A percentile compares a stretch with the other conserved stretches of the same genome.
Conservation (phyloP, 108 stramenopile species). For the Aurantiochytrium sp. region DNA sequence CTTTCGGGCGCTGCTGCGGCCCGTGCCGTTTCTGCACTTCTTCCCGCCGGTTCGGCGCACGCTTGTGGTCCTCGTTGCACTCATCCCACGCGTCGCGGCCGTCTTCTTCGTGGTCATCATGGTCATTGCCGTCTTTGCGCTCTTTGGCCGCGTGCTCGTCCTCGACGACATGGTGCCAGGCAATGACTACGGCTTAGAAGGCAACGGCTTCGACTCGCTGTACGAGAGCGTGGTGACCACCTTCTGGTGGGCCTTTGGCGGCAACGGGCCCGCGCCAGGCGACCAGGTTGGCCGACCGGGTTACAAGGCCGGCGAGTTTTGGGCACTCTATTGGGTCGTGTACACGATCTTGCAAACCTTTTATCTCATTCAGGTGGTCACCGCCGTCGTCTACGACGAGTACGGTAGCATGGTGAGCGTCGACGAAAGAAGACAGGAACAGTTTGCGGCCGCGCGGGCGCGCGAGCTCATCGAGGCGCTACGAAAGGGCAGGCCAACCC, state of each 20-base stretch:
- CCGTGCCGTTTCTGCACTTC: background rate
- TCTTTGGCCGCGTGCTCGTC: background rate
- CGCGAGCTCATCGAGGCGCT: too few relatives aligned
- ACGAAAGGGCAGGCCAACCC: too few relatives aligned
- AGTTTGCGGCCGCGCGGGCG: too few relatives aligned
- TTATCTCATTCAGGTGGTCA: background rate
- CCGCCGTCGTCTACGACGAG: background rate
- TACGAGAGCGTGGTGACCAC: background rate
- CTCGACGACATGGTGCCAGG: slow-evolving; percentile 2
- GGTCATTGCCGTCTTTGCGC: background rate
- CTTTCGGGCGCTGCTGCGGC: background rate
- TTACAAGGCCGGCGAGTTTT: background rate
- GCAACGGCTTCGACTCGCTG: background rate
- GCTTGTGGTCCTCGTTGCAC: background rate
- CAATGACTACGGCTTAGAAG: background rate
- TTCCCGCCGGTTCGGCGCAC: background rate
- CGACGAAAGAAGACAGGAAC: too few relatives aligned
- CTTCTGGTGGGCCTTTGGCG: slow-evolving; percentile 17
- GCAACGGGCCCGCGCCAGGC: background rate
- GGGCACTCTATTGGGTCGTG: background rate
- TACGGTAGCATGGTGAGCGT: background rate
- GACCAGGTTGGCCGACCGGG: background rate
- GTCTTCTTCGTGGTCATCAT: background rate
- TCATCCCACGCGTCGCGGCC: background rate
- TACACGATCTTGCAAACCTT: background rate